These are phyloP conservation scores for Blastocystis sp. DNA, from an alignment of 352 stramenopile species.

Conservation along the genomic window DNA sequence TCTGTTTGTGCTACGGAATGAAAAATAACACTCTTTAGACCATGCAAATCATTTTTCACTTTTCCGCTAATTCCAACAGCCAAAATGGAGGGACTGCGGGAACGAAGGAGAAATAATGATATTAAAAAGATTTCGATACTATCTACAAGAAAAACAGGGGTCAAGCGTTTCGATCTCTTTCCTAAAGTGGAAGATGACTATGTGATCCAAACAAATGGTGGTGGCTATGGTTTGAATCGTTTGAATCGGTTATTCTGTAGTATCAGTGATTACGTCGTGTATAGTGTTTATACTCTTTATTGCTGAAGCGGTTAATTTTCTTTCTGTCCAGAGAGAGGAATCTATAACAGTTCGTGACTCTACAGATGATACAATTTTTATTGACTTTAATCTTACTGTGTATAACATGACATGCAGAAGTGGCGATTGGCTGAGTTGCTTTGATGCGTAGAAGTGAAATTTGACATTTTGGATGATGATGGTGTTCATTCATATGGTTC, in stretches of 20 bases:
- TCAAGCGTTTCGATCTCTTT: constrained; percentile 10
- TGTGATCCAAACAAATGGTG: constrained; percentile 22
- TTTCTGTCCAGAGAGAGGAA: neutral
- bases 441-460: neutral
- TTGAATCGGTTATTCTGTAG: neutral
- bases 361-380: constrained; percentile 5
- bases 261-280: neutral
- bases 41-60: neutral
- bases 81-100: constrained; percentile 2
- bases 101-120: neutral
- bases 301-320: neutral
- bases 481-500: constrained; percentile 48
- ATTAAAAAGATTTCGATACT: neutral
- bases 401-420: constrained; percentile 40
- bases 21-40: no score
- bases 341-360: constrained; percentile 4
- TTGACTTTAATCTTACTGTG: constrained; percentile 44
- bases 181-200: constrained; percentile 49
- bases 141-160: neutral
- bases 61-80: no score
- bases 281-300: constrained; percentile 8
- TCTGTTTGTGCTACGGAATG: no score
- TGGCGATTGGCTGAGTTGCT: neutral
- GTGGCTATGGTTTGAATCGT: neutral
- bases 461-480: constrained; percentile 44